A percentile compares a stretch with the other conserved stretches of the same genome.
Conservation (phyloP, 345 rosid species). For the Kandelia obovata region DNA sequence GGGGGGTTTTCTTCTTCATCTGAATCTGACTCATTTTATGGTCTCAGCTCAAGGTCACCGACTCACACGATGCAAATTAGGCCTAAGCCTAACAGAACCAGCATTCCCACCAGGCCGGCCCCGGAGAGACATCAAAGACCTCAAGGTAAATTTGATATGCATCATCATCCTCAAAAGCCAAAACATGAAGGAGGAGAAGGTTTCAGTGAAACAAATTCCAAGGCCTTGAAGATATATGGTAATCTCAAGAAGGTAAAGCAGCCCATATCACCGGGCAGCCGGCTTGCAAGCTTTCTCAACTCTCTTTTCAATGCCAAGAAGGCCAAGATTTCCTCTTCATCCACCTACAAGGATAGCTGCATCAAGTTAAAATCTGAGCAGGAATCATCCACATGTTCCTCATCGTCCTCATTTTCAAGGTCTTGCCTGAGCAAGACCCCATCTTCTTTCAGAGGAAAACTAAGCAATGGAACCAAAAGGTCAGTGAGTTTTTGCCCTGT, state of each 20-base stretch:
- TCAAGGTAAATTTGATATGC: background rate
- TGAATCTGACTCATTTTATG: constrained; percentile 19
- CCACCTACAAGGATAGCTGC: constrained; percentile 9
- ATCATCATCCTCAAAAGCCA: constrained; percentile 7
- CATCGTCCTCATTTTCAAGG: constrained; percentile 32
- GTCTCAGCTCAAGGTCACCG: constrained; percentile 18
- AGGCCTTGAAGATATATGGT: constrained; percentile 27
- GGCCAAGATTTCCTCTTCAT: constrained; percentile 18
- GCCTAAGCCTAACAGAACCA: constrained; percentile 20
- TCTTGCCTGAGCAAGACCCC: constrained; percentile 37
- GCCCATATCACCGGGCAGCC: constrained; percentile 32
- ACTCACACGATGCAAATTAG: constrained; percentile 14
- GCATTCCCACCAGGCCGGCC: constrained; percentile 11
- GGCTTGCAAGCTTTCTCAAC: constrained; percentile 32
- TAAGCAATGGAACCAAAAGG: constrained; percentile 22
- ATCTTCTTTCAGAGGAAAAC: constrained; percentile 24
- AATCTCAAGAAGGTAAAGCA: constrained; percentile 29
- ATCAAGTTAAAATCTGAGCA: constrained; percentile 20
- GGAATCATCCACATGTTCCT: constrained; percentile 23
- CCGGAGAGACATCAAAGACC: background rate
- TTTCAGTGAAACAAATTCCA: constrained; percentile 26
- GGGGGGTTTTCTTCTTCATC: constrained; percentile 25
- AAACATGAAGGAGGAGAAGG: constrained; percentile 19
- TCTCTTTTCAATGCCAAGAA: constrained; percentile 29
- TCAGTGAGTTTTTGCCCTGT: constrained; percentile 35